Percentiles rank a stretch among this genome's conserved stretches.
Conservation (phyloP, 1,284 basidiomycete genomes). For the Ceratobasidium sp. region DNA sequence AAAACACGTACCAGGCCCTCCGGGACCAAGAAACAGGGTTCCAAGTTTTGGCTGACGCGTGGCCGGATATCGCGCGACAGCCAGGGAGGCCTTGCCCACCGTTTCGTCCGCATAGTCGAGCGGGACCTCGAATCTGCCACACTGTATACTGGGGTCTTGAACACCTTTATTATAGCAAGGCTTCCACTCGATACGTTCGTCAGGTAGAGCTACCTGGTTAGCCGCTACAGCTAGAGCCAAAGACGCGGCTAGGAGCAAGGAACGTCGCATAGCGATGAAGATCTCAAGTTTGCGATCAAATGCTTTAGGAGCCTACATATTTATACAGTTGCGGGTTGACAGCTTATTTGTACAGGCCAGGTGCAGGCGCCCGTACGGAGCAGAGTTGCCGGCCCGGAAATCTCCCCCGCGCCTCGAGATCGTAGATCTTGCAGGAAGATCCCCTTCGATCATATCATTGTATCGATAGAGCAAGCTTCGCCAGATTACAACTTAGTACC, state of each 20-base stretch:
- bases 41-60: slow-evolving; percentile 18
- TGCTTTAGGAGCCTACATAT: too few relatives aligned
- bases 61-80: slow-evolving; percentile 18
- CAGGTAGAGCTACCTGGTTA: not conserved
- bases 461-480: too few relatives aligned
- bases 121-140: slow-evolving; percentile 35
- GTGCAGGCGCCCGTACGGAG: too few relatives aligned
- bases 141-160: not conserved
- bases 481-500: too few relatives aligned
- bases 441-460: too few relatives aligned
- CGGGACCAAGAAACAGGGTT: slow-evolving; percentile 44
- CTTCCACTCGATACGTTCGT: not conserved
- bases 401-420: too few relatives aligned
- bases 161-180: not conserved
- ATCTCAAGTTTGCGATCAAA: too few relatives aligned
- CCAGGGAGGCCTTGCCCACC: slow-evolving; percentile 12
- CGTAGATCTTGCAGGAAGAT: too few relatives aligned
- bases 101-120: slow-evolving; percentile 20
- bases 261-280: not conserved
- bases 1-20: slow-evolving; percentile 9
- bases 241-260: not conserved
- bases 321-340: too few relatives aligned
- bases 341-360: too few relatives aligned
- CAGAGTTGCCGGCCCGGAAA: too few relatives aligned
- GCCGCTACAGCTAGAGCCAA: not conserved